phyloP scores from a whole-genome alignment of 2,329 filamentous ascomycete genomes.

The Nakataea oryzae region DNA sequence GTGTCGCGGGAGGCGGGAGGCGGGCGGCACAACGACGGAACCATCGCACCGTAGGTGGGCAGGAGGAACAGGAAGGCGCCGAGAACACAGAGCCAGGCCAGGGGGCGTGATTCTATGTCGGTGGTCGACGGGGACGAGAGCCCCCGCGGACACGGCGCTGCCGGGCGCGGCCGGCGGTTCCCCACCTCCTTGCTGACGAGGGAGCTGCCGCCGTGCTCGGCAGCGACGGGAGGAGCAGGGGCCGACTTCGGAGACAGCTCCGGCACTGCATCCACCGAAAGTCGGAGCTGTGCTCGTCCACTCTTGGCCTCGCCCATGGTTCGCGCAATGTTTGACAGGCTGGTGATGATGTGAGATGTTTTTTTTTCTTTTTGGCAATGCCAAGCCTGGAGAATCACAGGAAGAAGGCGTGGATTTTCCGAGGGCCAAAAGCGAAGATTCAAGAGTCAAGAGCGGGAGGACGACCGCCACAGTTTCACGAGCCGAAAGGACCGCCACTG shows the following conservation, averaged over 20 bases:
- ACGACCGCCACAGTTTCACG: too few species aligned
- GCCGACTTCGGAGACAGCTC: neutral
- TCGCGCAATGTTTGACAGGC: too few species aligned
- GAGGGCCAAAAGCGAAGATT: too few species aligned
- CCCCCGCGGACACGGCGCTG: neutral
- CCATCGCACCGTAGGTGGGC: slow-evolving; percentile 6
- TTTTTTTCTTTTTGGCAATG: neutral
- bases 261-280: neutral
- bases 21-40: neutral
- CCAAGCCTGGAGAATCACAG: neutral
- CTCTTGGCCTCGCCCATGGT: neutral
- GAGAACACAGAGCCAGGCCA: slow-evolving; percentile 7
- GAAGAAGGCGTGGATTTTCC: too few species aligned
- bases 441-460: too few species aligned
- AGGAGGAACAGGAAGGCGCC: slow-evolving; percentile 7
- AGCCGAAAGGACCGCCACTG: too few species aligned
- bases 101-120: neutral
- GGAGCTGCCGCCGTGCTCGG: neutral
- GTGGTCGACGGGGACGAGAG: too few species aligned
- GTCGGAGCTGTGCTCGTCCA: neutral
- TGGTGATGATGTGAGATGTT: neutral
- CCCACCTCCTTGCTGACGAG: neutral
- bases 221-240: neutral
- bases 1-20: neutral
- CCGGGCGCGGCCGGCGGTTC: too few species aligned